Conservation (phyloP, 768 basidiomycete species). For the Kwoniella newhampshirensis region DNA sequence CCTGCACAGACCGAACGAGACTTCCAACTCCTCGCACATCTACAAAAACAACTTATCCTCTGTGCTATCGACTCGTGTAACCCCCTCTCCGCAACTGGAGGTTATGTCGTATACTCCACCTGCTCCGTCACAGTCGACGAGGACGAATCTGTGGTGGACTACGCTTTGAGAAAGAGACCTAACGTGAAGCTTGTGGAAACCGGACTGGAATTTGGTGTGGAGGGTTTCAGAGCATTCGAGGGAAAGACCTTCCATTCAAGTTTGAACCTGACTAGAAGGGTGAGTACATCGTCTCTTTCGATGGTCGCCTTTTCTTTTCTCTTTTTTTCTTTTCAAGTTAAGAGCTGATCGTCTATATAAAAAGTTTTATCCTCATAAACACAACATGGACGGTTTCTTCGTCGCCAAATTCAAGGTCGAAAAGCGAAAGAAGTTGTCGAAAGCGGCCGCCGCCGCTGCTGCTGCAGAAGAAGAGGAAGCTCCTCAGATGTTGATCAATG, state of each 20-base stretch:
- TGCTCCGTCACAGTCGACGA: conserved; percentile 98
- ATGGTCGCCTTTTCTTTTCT: conserved; percentile 1
- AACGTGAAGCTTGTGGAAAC: conserved; percentile 89
- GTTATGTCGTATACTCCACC: conserved; percentile 94
- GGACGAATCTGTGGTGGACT: conserved; percentile 97
- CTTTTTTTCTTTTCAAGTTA: neutral
- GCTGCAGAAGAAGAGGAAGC: conserved; percentile 51
- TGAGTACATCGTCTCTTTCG: too few relatives aligned
- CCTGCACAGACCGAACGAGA: conserved; percentile 78
- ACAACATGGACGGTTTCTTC: conserved; percentile 99
- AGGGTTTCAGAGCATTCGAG: conserved; percentile 84
- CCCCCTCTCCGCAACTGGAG: conserved; percentile 84
- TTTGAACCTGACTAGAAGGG: conserved; percentile 73
- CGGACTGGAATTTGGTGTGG: conserved; percentile 86
- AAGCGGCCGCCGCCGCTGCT: conserved; percentile 40
- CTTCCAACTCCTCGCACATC: conserved; percentile 90
- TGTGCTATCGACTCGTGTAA: conserved; percentile 96
- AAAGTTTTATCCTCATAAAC: conserved; percentile 70
- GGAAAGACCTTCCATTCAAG: conserved; percentile 84
- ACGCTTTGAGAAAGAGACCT: conserved; percentile 90
- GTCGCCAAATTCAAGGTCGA: conserved; percentile 98
- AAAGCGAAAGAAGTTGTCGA: conserved; percentile 63
- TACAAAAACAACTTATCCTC: conserved; percentile 96
- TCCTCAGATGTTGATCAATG: conserved; percentile 46
- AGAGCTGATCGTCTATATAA: neutral